Conservation (phyloP, 2,329 filamentous ascomycete species). For the Cyphellophora europaea region DNA sequence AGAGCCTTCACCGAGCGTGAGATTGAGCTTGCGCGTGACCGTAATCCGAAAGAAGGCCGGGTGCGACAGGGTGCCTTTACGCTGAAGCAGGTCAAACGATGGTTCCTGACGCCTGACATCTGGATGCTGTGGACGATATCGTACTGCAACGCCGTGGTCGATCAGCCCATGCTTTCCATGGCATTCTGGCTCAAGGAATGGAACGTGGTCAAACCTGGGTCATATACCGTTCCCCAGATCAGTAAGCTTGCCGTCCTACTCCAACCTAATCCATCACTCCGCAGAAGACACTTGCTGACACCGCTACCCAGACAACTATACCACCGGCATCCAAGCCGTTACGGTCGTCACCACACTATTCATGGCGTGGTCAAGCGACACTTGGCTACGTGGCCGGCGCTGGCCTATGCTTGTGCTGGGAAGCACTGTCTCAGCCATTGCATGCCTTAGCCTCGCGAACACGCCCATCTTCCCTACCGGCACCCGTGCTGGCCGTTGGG, state of each 20-base stretch:
- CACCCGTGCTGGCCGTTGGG: neutral
- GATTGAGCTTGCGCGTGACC: constrained; percentile 3
- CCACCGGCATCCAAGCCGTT: constrained; percentile 3
- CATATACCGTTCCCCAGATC: constrained; percentile 3
- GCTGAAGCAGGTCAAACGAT: constrained; percentile 1
- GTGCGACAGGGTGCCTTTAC: constrained; percentile 1
- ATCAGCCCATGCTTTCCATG: neutral
- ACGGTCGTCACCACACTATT: neutral
- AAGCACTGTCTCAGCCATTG: neutral
- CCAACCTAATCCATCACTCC: neutral
- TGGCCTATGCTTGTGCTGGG: constrained; percentile 3
- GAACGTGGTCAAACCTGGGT: constrained; percentile 1
- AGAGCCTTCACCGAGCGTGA: neutral
- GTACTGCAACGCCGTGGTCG: constrained; percentile 1
- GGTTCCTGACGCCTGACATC: constrained; percentile 2
- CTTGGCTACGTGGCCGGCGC: constrained; percentile 1
- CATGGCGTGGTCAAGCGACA: constrained; percentile 3
- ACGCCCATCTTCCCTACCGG: constrained; percentile 1
- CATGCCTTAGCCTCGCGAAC: neutral
- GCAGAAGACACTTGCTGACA: no score
- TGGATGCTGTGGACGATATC: constrained; percentile 2
- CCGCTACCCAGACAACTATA: constrained; percentile 2
- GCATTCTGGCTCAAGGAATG: constrained; percentile 3
- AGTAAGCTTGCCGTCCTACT: constrained; percentile 1
- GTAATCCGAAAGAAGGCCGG: constrained; percentile 3